phyloP scores from a whole-genome alignment of 148 eudicot genomes.

The Fagopyrum tataricum region DNA sequence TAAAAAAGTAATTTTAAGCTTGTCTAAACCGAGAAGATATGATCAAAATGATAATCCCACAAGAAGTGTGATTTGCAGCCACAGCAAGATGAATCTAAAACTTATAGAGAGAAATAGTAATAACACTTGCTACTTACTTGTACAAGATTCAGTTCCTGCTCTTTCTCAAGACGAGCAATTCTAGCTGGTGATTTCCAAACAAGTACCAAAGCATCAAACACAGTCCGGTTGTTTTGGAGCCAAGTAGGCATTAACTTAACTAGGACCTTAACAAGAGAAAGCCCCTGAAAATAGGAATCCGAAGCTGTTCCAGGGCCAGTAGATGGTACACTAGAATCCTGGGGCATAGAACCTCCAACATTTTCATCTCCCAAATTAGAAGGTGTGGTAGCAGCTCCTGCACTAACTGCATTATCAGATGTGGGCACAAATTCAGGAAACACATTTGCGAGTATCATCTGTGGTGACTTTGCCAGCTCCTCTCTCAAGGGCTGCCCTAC shows the following conservation, averaged over 20 bases:
- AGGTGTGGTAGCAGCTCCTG: conserved; percentile 47
- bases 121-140: conserved; percentile 39
- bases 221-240: conserved; percentile 73
- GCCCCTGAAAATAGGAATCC: conserved; percentile 95
- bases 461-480: conserved; percentile 95
- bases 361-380: conserved; percentile 44
- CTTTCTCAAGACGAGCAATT: conserved; percentile 73
- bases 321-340: conserved; percentile 41
- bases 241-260: conserved; percentile 92
- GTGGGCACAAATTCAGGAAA: conserved; percentile 65
- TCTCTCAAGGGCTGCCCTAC: conserved; percentile 96
- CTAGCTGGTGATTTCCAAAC: conserved; percentile 94
- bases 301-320: conserved; percentile 32
- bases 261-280: conserved; percentile 72
- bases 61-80: conserved; percentile 1
- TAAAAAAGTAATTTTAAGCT: neutral
- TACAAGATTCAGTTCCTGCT: conserved; percentile 83
- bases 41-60: neutral
- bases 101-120: neutral
- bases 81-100: conserved; percentile 1
- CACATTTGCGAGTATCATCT: conserved; percentile 69
- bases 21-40: neutral
- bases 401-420: conserved; percentile 41
- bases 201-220: conserved; percentile 76
- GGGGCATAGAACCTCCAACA: conserved; percentile 41